Evolutionary conservation across 2,329 filamentous ascomycete genomes (phyloP).

Genomic region (Hypoxylon sp.): DNA sequence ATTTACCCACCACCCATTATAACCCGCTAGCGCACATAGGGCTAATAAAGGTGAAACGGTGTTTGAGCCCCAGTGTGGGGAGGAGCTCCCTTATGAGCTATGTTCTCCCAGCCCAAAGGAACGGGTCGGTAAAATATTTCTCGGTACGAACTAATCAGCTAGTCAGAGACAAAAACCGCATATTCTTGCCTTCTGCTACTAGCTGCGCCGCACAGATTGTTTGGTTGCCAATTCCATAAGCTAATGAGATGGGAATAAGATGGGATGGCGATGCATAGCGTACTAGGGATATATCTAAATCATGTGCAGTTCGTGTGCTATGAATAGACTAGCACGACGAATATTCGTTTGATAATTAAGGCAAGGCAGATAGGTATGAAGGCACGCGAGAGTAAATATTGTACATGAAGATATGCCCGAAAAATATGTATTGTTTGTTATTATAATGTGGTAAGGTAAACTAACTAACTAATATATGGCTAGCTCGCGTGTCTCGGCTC

Average conservation of each 20-base stretch:
- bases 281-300: background rate
- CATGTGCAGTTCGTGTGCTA: background rate
- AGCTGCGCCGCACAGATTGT: background rate
- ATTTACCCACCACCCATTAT: background rate
- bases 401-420: no score
- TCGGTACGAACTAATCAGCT: background rate
- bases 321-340: background rate
- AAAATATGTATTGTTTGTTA: constrained; percentile 1
- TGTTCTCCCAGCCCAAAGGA: background rate
- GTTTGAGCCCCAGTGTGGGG: background rate
- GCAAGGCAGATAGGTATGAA: background rate
- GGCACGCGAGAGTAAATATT: no score
- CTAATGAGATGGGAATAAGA: background rate
- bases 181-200: background rate
- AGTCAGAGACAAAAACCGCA: constrained; percentile 1
- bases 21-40: constrained; percentile 5
- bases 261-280: background rate
- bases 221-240: background rate
- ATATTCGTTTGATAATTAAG: background rate
- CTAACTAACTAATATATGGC: background rate
- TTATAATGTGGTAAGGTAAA: background rate
- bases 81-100: background rate
- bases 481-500: constrained; percentile 29
- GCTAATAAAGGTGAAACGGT: constrained; percentile 23
- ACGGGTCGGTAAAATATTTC: background rate